A percentile compares a stretch with the other conserved stretches of the same genome.
Conservation (phyloP, 2,329 filamentous ascomycete species). For the Falciphora oryzae region DNA sequence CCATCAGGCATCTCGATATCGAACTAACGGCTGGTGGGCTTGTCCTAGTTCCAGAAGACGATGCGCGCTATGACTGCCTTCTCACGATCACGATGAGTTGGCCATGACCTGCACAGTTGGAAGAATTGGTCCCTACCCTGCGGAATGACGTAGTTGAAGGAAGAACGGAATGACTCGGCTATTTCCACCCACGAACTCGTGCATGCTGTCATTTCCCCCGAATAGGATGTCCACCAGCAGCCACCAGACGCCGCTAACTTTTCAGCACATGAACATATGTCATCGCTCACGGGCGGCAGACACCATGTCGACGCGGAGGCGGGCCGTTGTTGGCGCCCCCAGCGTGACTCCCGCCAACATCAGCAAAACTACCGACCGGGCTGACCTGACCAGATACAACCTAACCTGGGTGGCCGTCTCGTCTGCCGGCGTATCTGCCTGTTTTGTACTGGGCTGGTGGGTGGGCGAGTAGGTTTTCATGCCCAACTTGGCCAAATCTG, state of each 20-base stretch:
- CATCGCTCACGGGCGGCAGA: not conserved
- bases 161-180: not conserved
- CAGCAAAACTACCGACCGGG: not conserved
- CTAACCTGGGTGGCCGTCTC: not conserved
- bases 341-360: not conserved
- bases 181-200: not conserved
- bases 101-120: no score
- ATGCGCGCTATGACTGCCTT: not conserved
- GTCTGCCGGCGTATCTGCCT: no score
- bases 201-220: not conserved
- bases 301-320: no score
- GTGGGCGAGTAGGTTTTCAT: no score
- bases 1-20: not conserved
- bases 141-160: no score
- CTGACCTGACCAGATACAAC: not conserved
- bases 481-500: no score
- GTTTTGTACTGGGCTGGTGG: no score
- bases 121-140: no score
- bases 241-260: not conserved
- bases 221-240: not conserved
- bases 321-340: no score
- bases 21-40: not conserved
- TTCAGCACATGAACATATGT: not conserved
- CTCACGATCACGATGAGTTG: no score
- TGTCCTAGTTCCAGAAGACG: not conserved